These are phyloP conservation scores for Rhodamnia rubescens DNA, from an alignment of 345 rosid species.

Conservation along the genomic window DNA sequence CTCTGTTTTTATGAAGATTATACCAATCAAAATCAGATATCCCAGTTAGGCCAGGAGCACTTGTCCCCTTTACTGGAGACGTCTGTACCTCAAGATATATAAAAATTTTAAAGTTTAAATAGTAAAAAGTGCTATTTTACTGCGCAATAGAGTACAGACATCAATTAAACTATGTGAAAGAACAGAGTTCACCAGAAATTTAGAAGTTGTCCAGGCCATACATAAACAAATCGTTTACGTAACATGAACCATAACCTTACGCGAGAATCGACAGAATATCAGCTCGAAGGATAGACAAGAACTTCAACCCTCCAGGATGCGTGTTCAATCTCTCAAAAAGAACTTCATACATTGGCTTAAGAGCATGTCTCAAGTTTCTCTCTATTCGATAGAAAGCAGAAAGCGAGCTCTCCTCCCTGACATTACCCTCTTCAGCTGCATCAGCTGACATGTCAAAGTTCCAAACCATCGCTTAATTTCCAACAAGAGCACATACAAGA, in stretches of 20 bases:
- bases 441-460: conserved; percentile 19
- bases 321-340: conserved; percentile 83
- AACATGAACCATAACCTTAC: conserved; percentile 37
- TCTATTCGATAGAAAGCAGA: conserved; percentile 74
- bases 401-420: conserved; percentile 34
- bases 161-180: neutral
- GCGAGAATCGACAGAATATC: conserved; percentile 58
- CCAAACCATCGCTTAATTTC: neutral
- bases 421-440: conserved; percentile 18
- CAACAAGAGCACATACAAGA: neutral
- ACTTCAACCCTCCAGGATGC: conserved; percentile 77
- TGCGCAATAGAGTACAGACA: neutral
- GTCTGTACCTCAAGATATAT: neutral
- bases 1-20: conserved; percentile 26
- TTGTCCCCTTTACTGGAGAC: neutral
- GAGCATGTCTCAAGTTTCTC: conserved; percentile 68
- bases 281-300: conserved; percentile 66
- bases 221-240: neutral
- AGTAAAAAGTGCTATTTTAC: neutral
- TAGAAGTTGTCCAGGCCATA: neutral
- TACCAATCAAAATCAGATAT: neutral
- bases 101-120: neutral
- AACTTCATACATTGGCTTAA: conserved; percentile 64
- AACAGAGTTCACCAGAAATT: neutral
- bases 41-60: neutral